Evolutionary conservation across 139 green algal genomes (phyloP), one percentile per base, ranked within the genome.

Genomic region (Raphidocelis subcapitata): DNA sequence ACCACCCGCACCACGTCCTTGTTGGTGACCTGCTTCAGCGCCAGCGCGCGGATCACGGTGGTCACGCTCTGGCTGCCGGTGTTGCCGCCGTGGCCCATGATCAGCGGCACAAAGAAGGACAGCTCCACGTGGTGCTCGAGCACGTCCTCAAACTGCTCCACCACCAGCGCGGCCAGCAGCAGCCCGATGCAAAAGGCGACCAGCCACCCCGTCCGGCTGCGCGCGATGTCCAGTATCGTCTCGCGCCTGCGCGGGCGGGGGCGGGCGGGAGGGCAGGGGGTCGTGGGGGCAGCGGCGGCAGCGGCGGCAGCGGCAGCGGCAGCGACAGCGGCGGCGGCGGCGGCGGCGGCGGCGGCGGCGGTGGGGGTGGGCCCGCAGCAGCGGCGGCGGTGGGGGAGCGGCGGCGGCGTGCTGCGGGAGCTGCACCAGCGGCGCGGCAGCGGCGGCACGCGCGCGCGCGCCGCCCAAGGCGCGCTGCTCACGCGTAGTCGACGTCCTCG

Each of bases 11-110:
- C 23, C 41, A 77, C 62, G 67, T 93, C 88, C 0, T 73, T 44
- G 21, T 73, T 63, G 3, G 46, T 64, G 1, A 93, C 47, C 49
- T 92, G 80, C 49, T 72, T 73, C 65, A 90, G 64, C 10, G 86
- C 82, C 21, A 89, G 55, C 36, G 84, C 82, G 20, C 75, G 72
- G 28, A 94, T 94, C 20, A 94, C 69, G 1, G 84, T 92, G 49
- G 82, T 83, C 5, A 90, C 87, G 31, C 77, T 72, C 68, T 94
- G 89, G 10, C 78, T 88, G 46, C 89, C 89, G 0, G 89, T 90
- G 84, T 94, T 94, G 67, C 89, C 89, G 32, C 86, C 89, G 70
- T 94, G 89, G 0, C 89, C 89, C 66, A 94, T 92, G 33, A 94
- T 81, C 8, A 94, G 79, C 0, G 89, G 89, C 28, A 94, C 84